Conservation (phyloP, 108 stramenopile genomes). For the Nannochloropsis salina region DNA sequence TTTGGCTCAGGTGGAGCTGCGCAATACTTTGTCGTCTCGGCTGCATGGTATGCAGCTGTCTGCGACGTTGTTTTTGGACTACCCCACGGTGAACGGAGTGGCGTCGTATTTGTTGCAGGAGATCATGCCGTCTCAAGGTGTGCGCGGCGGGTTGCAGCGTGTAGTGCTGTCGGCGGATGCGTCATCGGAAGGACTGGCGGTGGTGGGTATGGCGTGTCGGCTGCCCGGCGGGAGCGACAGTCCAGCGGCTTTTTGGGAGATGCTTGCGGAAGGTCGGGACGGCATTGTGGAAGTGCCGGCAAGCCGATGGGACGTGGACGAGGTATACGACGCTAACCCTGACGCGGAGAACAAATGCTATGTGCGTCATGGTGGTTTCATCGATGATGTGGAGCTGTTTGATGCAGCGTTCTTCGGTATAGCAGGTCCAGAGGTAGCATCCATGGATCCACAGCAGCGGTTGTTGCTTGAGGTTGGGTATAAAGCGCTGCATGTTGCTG, state of each 20-base stretch:
- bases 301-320: conserved; percentile 31
- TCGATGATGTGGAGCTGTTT: conserved; percentile 38
- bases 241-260: conserved; percentile 51
- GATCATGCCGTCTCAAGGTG: conserved; percentile 3
- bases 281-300: conserved; percentile 44
- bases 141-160: background rate
- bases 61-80: background rate
- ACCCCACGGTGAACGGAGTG: conserved; percentile 2
- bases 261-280: conserved; percentile 40
- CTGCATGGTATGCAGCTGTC: background rate
- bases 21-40: background rate
- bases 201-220: conserved; percentile 50
- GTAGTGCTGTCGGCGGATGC: background rate
- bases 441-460: conserved; percentile 30
- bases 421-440: conserved; percentile 20
- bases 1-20: background rate
- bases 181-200: conserved; percentile 31
- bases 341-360: conserved; percentile 12
- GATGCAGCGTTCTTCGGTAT: conserved; percentile 48
- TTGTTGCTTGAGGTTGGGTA: conserved; percentile 29
- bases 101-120: background rate
- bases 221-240: conserved; percentile 52
- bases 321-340: background rate
- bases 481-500: conserved; percentile 49
- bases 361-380: conserved; percentile 23